Percentiles rank a stretch among this genome's conserved stretches.
Conservation (phyloP, 345 rosid species). For the Acer campestre region DNA sequence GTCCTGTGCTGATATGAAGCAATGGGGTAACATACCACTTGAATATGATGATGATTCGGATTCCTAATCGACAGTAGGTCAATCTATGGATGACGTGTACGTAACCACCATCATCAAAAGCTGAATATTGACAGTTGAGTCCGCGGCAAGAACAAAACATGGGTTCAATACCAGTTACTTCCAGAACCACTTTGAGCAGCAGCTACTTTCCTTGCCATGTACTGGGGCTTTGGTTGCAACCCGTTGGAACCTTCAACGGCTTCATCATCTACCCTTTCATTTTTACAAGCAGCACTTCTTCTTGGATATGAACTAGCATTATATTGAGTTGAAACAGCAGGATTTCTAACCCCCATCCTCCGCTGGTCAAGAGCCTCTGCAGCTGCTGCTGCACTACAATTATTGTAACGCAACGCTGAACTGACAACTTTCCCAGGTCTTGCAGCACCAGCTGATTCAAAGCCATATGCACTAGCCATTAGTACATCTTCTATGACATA, state of each 20-base stretch:
- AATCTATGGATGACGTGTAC: not conserved
- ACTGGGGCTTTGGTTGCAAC: conserved; percentile 83
- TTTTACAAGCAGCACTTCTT: conserved; percentile 66
- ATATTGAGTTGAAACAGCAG: conserved; percentile 59
- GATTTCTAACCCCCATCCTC: conserved; percentile 61
- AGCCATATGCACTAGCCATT: not conserved
- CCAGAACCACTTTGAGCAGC: conserved; percentile 78
- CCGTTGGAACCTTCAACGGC: conserved; percentile 58
- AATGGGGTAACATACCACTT: not conserved
- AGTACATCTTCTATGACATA: not conserved
- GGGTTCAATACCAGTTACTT: conserved; percentile 68
- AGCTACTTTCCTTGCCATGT: conserved; percentile 76
- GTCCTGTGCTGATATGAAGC: not conserved
- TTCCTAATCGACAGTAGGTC: conserved; percentile 17
- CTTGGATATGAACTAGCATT: conserved; percentile 56
- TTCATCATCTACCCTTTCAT: conserved; percentile 72
- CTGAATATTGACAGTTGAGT: conserved; percentile 7
- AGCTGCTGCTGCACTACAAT: conserved; percentile 66
- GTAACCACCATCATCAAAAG: not conserved
- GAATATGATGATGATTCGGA: conserved; percentile 1
- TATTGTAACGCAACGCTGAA: conserved; percentile 80
- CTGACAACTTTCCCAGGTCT: conserved; percentile 90
- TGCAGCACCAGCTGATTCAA: conserved; percentile 61
- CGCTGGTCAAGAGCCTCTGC: conserved; percentile 75
- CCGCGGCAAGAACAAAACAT: not conserved